Evolutionary conservation across 345 rosid genomes (phyloP).

Genomic region (Salix koriyanagi): DNA sequence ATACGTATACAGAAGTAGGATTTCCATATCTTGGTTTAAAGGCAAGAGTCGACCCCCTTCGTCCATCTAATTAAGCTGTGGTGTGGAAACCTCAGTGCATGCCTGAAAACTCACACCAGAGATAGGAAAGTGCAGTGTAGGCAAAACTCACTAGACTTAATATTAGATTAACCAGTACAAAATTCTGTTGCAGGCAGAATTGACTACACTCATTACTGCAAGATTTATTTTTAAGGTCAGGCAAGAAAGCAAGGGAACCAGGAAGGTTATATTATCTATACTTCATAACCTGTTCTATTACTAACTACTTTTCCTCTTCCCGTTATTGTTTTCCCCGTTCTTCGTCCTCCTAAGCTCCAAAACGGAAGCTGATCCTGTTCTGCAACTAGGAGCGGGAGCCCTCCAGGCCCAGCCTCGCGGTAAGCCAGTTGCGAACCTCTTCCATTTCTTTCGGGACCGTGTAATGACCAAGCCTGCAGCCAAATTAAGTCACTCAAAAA

Average conservation of each 20-base stretch:
- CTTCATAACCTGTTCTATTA: constrained; percentile 12
- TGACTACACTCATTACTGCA: neutral
- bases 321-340: constrained; percentile 17
- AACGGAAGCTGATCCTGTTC: constrained; percentile 6
- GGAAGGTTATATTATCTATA: constrained; percentile 31
- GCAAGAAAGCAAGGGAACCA: constrained; percentile 20
- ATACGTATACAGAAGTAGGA: neutral
- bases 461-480: constrained; percentile 83
- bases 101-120: neutral
- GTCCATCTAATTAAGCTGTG: neutral
- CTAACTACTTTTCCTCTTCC: constrained; percentile 19
- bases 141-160: constrained; percentile 3
- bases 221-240: constrained; percentile 26
- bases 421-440: constrained; percentile 71
- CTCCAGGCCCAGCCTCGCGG: constrained; percentile 67
- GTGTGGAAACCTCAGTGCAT: neutral
- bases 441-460: constrained; percentile 86
- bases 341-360: constrained; percentile 17
- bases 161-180: constrained; percentile 7
- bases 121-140: neutral
- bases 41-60: neutral
- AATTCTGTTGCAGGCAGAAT: constrained; percentile 12
- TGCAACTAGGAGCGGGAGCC: constrained; percentile 37
- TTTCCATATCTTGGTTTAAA: neutral
- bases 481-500: constrained; percentile 5